Conservation (phyloP, 2,329 filamentous ascomycete species). For the Xylaria sp. region DNA sequence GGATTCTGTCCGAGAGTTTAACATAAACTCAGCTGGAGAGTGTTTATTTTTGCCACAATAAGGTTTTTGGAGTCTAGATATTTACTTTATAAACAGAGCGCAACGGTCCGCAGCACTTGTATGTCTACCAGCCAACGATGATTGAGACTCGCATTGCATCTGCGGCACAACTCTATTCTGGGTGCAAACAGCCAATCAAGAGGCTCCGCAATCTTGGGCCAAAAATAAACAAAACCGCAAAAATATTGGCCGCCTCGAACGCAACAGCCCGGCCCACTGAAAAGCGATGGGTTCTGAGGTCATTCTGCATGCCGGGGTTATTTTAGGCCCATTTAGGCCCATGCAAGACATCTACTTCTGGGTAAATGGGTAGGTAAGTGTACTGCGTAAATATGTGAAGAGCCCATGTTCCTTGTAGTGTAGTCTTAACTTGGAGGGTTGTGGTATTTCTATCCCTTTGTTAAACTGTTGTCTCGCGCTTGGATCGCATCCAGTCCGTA, state of each 20-base stretch:
- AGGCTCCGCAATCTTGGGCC: neutral
- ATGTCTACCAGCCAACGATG: too few species aligned
- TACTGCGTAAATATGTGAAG: neutral
- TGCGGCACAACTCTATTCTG: neutral
- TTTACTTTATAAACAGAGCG: neutral
- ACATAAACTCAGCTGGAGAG: neutral
- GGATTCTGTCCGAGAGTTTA: neutral
- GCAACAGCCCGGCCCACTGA: conserved; percentile 6
- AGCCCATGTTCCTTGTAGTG: neutral
- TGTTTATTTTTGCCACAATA: neutral
- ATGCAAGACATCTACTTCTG: conserved; percentile 10
- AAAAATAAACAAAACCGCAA: neutral
- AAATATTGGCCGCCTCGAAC: neutral
- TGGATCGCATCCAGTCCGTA: too few species aligned
- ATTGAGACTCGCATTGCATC: neutral
- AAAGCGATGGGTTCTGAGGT: conserved; percentile 16
- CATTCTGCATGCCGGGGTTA: conserved; percentile 18
- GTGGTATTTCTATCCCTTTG: too few species aligned
- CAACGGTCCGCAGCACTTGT: neutral
- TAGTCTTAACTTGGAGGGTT: too few species aligned
- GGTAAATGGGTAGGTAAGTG: neutral
- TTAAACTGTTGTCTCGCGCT: too few species aligned
- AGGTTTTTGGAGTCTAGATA: neutral
- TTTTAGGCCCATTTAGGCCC: conserved; percentile 11
- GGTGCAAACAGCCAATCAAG: neutral